These are phyloP conservation scores for Phylloporus sp. DNA, from an alignment of 1,284 basidiomycete species.

Conservation along the genomic window DNA sequence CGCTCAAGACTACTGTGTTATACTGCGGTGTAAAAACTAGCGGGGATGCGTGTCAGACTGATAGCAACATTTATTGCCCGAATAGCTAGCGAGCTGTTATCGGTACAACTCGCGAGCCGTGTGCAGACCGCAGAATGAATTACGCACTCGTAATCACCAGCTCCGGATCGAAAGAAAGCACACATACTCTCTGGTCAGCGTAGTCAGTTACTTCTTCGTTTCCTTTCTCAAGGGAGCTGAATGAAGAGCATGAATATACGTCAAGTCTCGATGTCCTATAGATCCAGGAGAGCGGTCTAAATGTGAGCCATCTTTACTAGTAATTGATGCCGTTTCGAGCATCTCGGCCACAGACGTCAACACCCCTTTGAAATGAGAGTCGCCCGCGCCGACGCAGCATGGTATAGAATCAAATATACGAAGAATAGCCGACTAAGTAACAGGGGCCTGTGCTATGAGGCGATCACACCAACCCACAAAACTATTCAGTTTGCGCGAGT, in stretches of 20 bases:
- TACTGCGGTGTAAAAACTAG: background rate
- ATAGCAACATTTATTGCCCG: background rate
- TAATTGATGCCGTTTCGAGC: slow-evolving; percentile 96
- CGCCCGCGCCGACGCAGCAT: slow-evolving; percentile 96
- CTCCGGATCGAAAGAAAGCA: background rate
- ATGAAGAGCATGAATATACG: too few relatives aligned
- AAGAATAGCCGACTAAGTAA: slow-evolving; percentile 74
- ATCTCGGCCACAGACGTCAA: slow-evolving; percentile 99
- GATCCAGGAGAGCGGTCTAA: too few relatives aligned
- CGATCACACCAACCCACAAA: slow-evolving; percentile 86
- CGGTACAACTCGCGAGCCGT: background rate
- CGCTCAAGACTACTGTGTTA: background rate
- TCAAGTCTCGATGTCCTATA: too few relatives aligned
- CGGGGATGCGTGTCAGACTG: background rate
- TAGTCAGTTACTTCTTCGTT: background rate
- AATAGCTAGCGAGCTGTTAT: background rate
- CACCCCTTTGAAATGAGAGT: slow-evolving; percentile 96
- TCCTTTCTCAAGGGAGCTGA: background rate
- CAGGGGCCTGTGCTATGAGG: slow-evolving; percentile 98
- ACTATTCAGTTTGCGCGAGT: slow-evolving; percentile 10
- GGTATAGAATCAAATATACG: slow-evolving; percentile 97
- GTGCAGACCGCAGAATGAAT: background rate
- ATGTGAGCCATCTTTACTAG: slow-evolving; percentile 51
- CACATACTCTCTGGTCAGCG: background rate
- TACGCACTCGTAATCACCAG: background rate